Evolutionary conservation across 257 asterid species (phyloP).

Genomic region (Fraxinus pennsylvanica): DNA sequence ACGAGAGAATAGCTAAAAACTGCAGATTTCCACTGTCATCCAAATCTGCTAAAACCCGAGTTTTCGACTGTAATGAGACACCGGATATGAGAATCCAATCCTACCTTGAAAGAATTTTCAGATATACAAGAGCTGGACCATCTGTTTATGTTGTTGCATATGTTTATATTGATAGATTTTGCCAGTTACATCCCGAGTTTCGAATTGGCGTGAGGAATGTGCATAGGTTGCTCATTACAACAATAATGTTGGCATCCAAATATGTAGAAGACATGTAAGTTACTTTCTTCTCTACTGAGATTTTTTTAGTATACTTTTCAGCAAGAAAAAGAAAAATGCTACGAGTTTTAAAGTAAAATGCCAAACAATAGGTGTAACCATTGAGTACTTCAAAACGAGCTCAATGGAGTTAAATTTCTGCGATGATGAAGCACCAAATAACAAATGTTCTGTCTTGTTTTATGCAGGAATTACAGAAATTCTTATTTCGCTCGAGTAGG

Average conservation of each 20-base stretch:
- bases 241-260: conserved; percentile 89
- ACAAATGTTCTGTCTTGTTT: neutral
- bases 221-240: conserved; percentile 75
- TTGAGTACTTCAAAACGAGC: too few species aligned
- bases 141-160: conserved; percentile 88
- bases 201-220: conserved; percentile 72
- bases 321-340: too few species aligned
- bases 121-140: conserved; percentile 88
- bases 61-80: conserved; percentile 69
- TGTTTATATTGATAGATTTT: conserved; percentile 78
- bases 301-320: neutral
- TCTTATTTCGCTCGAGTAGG: conserved; percentile 93
- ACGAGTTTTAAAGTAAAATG: neutral
- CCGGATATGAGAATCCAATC: conserved; percentile 81
- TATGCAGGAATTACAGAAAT: conserved; percentile 82
- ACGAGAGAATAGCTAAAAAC: conserved; percentile 58
- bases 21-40: conserved; percentile 31
- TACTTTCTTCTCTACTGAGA: neutral
- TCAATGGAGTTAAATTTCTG: too few species aligned
- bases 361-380: neutral
- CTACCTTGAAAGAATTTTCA: conserved; percentile 79
- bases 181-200: conserved; percentile 66
- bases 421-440: too few species aligned
- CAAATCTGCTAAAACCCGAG: conserved; percentile 40
- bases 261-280: conserved; percentile 96